A percentile compares a stretch with the other conserved stretches of the same genome.
These are phyloP conservation scores for Turritis glabra DNA, from an alignment of 345 rosid genomes.

Conservation along the genomic window DNA sequence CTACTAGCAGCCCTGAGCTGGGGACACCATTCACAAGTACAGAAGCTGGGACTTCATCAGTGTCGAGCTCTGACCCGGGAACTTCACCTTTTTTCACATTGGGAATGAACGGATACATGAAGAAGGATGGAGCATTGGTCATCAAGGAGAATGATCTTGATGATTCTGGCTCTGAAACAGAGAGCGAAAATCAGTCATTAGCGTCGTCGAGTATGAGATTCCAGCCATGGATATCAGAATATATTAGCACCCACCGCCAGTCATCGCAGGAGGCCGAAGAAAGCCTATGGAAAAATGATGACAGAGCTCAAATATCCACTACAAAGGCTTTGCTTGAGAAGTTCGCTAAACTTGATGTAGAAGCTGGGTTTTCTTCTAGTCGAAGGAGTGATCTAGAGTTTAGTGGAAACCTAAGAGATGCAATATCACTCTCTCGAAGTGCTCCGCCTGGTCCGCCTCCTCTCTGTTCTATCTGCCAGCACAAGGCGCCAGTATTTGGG, in stretches of 20 bases:
- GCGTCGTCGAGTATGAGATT: conserved; percentile 81
- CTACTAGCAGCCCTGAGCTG: conserved; percentile 92
- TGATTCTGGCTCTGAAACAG: conserved; percentile 81
- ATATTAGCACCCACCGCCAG: conserved; percentile 51
- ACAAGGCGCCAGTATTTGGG: conserved; percentile 96
- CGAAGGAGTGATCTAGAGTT: conserved; percentile 58
- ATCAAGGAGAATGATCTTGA: conserved; percentile 56
- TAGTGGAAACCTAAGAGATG: conserved; percentile 84
- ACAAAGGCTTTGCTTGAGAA: conserved; percentile 62
- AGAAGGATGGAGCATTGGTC: conserved; percentile 63
- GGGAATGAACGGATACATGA: conserved; percentile 59
- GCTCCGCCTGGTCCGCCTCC: conserved; percentile 95
- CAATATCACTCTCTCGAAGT: conserved; percentile 75
- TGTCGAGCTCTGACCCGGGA: conserved; percentile 93
- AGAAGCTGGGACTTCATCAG: conserved; percentile 93
- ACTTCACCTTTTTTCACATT: conserved; percentile 78
- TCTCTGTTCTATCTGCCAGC: conserved; percentile 95
- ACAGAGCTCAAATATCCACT: conserved; percentile 50
- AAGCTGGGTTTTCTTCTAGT: conserved; percentile 50
- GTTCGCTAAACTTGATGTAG: conserved; percentile 64
- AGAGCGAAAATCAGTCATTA: conserved; percentile 68
- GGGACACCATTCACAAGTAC: conserved; percentile 96
- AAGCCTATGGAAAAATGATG: conserved; percentile 49
- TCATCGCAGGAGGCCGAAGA: conserved; percentile 55
- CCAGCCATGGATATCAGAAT: conserved; percentile 85